phyloP scores from a whole-genome alignment of 225 moss, liverwort and hornwort genomes.

The Lunularia cruciata region DNA sequence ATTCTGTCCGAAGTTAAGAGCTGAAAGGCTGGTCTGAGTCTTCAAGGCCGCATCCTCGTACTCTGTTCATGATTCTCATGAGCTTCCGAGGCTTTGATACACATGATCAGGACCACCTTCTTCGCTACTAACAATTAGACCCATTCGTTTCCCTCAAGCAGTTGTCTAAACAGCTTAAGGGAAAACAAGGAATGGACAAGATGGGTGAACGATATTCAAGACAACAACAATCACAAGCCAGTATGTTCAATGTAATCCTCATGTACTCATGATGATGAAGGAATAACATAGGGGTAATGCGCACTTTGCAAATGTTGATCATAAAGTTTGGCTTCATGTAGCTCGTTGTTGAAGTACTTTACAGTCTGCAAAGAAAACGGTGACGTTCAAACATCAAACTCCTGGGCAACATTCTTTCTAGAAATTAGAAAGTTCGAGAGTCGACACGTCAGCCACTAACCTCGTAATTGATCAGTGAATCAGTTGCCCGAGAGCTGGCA shows the following conservation, averaged over 20 bases:
- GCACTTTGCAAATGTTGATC: constrained; percentile 80
- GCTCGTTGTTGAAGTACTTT: constrained; percentile 98
- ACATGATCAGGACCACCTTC: neutral
- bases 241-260: neutral
- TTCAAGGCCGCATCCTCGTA: constrained; percentile 95
- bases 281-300: constrained; percentile 17
- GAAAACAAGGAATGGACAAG: too few species aligned
- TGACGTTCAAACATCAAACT: neutral
- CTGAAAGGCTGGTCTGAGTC: constrained; percentile 96
- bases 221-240: neutral
- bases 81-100: neutral
- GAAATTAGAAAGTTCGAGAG: neutral
- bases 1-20: constrained; percentile 93
- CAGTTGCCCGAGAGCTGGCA: constrained; percentile 93
- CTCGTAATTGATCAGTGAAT: constrained; percentile 99
- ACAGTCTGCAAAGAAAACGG: constrained; percentile 78
- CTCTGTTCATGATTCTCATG: constrained; percentile 45
- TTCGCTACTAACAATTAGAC: neutral
- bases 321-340: constrained; percentile 83
- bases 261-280: neutral
- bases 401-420: neutral
- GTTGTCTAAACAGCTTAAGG: too few species aligned
- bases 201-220: neutral
- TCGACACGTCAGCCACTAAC: constrained; percentile 31
- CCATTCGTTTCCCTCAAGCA: neutral